A percentile compares a stretch with the other conserved stretches of the same genome.
phyloP scores from a whole-genome alignment of 305 asterid species.

The Caryopteris hybrid region DNA sequence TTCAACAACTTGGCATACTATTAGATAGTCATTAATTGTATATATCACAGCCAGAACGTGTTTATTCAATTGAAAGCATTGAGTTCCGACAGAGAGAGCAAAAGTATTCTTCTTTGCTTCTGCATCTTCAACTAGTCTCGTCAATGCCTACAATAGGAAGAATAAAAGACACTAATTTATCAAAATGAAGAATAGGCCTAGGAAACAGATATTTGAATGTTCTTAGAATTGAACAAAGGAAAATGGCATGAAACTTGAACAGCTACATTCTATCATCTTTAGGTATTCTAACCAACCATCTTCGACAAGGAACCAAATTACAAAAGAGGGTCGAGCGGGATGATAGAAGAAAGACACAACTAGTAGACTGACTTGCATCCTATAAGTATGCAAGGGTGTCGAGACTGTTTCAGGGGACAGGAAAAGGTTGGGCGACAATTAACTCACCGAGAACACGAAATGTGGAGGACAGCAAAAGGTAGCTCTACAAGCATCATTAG shows the following conservation, averaged over 20 bases:
- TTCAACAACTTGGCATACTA: not conserved
- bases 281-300: not conserved
- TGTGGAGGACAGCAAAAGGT: slow-evolving; percentile 48
- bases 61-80: slow-evolving; percentile 16
- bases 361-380: too few relatives aligned
- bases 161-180: slow-evolving; percentile 31
- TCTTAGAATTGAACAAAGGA: not conserved
- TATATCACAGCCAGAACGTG: slow-evolving; percentile 14
- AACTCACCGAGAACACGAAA: slow-evolving; percentile 57
- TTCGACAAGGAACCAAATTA: not conserved
- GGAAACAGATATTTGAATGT: slow-evolving; percentile 17
- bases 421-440: slow-evolving; percentile 22
- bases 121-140: slow-evolving; percentile 76
- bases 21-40: slow-evolving; percentile 8
- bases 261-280: not conserved
- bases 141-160: slow-evolving; percentile 68
- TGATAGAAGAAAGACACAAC: not conserved
- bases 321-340: not conserved
- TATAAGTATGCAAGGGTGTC: too few relatives aligned
- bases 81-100: slow-evolving; percentile 28
- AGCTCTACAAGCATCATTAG: slow-evolving; percentile 61
- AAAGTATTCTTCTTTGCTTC: slow-evolving; percentile 49
- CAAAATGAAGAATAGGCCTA: slow-evolving; percentile 21
- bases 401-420: too few relatives aligned
- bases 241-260: not conserved